Conservation (phyloP, 345 rosid genomes). For the Populus ilicifolia region DNA sequence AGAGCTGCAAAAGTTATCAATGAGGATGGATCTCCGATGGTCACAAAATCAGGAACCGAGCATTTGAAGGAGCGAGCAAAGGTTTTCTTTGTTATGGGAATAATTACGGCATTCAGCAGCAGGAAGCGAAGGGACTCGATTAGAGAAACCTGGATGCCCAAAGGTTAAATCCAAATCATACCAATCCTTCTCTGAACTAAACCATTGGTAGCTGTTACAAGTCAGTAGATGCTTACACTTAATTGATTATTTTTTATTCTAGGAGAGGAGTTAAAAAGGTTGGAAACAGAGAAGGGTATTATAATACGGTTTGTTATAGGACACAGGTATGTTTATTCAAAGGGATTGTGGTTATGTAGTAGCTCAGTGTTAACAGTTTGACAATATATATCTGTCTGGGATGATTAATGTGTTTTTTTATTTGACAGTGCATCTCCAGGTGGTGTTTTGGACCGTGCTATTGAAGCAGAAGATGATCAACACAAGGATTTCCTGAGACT, state of each 20-base stretch:
- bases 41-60: slow-evolving; percentile 37
- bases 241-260: slow-evolving; percentile 23
- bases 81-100: slow-evolving; percentile 77
- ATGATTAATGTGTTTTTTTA: slow-evolving; percentile 2
- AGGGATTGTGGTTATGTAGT: slow-evolving; percentile 6
- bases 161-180: slow-evolving; percentile 37
- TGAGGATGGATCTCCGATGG: slow-evolving; percentile 39
- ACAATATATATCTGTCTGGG: background rate
- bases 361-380: slow-evolving; percentile 4
- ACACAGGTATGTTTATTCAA: slow-evolving; percentile 43
- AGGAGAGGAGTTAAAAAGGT: slow-evolving; percentile 57
- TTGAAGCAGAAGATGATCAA: slow-evolving; percentile 65
- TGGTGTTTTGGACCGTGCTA: slow-evolving; percentile 65
- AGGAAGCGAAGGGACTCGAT: slow-evolving; percentile 78
- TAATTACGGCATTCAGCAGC: slow-evolving; percentile 78
- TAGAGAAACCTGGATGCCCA: slow-evolving; percentile 73
- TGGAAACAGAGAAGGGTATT: slow-evolving; percentile 70
- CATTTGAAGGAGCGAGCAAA: slow-evolving; percentile 49
- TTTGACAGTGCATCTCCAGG: slow-evolving; percentile 54
- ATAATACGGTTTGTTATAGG: slow-evolving; percentile 61
- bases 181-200: background rate
- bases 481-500: slow-evolving; percentile 63
- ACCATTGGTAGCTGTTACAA: background rate
- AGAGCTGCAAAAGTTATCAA: slow-evolving; percentile 50
- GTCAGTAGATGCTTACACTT: slow-evolving; percentile 10